Conservation (phyloP, 1,284 basidiomycete species). For the Ustilago bromivora region DNA sequence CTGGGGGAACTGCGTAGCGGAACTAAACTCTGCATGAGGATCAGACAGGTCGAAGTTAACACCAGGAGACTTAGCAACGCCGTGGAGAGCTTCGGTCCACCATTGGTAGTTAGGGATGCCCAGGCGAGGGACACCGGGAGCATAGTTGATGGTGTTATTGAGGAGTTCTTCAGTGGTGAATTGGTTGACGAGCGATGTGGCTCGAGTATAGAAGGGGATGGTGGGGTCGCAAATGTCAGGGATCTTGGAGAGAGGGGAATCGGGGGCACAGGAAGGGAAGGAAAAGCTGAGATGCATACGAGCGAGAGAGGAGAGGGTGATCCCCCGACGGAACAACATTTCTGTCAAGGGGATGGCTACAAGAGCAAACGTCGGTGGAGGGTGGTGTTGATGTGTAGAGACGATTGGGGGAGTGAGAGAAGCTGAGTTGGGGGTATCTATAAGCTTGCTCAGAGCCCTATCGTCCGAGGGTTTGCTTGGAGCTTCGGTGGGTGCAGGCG, state of each 20-base stretch:
- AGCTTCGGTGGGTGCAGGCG: too few relatives aligned
- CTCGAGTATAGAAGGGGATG: slow-evolving; percentile 25
- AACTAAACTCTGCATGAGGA: slow-evolving; percentile 4
- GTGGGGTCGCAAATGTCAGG: slow-evolving; percentile 24
- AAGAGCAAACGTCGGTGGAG: not conserved
- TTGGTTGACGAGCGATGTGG: slow-evolving; percentile 17
- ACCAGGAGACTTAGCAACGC: slow-evolving; percentile 22
- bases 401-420: not conserved
- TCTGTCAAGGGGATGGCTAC: not conserved
- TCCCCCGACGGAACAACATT: slow-evolving; percentile 23
- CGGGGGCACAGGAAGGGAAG: slow-evolving; percentile 22
- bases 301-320: slow-evolving; percentile 31
- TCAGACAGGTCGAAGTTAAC: slow-evolving; percentile 21
- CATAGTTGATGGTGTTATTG: slow-evolving; percentile 40
- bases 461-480: too few relatives aligned
- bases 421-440: not conserved
- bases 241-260: slow-evolving; percentile 13
- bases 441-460: too few relatives aligned
- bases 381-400: not conserved
- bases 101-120: slow-evolving; percentile 34
- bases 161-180: slow-evolving; percentile 29
- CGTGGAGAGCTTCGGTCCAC: slow-evolving; percentile 39
- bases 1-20: slow-evolving; percentile 31
- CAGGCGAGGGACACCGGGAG: slow-evolving; percentile 20
- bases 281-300: slow-evolving; percentile 25